Evolutionary conservation across 1,139 yeast genomes (phyloP).

Genomic region (Starmera stellimalicola): DNA sequence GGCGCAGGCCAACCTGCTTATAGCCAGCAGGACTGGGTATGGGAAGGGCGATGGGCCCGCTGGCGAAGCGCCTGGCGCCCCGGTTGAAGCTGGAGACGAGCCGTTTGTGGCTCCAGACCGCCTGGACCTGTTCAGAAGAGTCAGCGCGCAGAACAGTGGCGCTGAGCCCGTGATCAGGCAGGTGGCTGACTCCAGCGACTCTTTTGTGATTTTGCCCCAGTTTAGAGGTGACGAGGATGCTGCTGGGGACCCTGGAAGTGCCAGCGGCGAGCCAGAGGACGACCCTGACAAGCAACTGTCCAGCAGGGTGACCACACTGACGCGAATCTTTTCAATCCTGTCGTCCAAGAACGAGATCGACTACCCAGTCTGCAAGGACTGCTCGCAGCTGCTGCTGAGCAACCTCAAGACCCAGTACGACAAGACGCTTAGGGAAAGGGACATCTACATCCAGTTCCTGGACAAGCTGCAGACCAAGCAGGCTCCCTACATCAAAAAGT

Average conservation of each 20-base stretch:
- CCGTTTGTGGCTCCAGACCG: constrained; percentile 26
- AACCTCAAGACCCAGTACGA: constrained; percentile 65
- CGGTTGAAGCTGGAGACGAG: constrained; percentile 11
- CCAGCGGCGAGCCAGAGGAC: constrained; percentile 11
- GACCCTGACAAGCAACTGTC: constrained; percentile 20
- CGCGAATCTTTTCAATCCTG: constrained; percentile 55
- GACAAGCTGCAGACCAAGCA: constrained; percentile 55
- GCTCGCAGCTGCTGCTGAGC: constrained; percentile 61
- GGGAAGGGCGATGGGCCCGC: constrained; percentile 12
- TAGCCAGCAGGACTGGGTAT: constrained; percentile 21
- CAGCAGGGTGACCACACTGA: constrained; percentile 36
- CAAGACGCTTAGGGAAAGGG: constrained; percentile 69
- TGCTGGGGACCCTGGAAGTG: constrained; percentile 11
- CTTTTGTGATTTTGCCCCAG: constrained; percentile 21
- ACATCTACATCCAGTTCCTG: constrained; percentile 63
- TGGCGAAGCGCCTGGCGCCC: constrained; percentile 10
- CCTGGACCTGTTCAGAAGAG: constrained; percentile 21
- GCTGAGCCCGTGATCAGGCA: too few species aligned
- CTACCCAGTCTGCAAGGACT: constrained; percentile 82
- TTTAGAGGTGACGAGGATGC: constrained; percentile 16
- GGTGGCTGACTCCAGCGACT: constrained; percentile 16
- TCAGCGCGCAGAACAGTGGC: constrained; percentile 4
- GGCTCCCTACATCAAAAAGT: constrained; percentile 26
- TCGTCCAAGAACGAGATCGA: constrained; percentile 72
- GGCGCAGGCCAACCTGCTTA: constrained; percentile 42